Conservation (phyloP, 2,329 filamentous ascomycete species). For the Biscogniauxia sp. region DNA sequence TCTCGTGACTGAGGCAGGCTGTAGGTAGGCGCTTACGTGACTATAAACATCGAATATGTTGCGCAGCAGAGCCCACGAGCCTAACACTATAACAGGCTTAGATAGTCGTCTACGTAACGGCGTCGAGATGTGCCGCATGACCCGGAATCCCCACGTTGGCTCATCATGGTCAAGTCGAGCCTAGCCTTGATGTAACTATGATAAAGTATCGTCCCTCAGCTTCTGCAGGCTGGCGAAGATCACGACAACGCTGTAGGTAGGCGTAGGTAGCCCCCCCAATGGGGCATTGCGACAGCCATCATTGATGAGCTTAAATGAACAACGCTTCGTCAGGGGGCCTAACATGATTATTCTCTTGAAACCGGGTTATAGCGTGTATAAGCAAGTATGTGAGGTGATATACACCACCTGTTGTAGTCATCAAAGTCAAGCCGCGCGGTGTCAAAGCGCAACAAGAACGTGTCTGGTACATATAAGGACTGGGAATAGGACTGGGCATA, state of each 20-base stretch:
- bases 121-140: background rate
- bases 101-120: background rate
- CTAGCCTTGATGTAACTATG: background rate
- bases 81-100: background rate
- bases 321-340: background rate
- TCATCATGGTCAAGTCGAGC: background rate
- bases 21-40: no score
- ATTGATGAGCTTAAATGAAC: background rate
- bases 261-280: background rate
- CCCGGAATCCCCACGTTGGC: background rate
- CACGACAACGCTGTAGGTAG: background rate
- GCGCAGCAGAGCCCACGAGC: background rate
- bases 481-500: background rate
- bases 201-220: background rate
- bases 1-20: background rate
- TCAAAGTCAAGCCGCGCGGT: background rate
- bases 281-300: background rate
- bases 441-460: background rate
- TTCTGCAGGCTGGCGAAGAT: background rate
- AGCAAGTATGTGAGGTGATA: no score
- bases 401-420: background rate
- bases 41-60: background rate
- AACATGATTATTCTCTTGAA: no score
- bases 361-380: no score
- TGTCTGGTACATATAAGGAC: no score